Conservation (phyloP, 2,329 filamentous ascomycete genomes). For the Knufia petricola region DNA sequence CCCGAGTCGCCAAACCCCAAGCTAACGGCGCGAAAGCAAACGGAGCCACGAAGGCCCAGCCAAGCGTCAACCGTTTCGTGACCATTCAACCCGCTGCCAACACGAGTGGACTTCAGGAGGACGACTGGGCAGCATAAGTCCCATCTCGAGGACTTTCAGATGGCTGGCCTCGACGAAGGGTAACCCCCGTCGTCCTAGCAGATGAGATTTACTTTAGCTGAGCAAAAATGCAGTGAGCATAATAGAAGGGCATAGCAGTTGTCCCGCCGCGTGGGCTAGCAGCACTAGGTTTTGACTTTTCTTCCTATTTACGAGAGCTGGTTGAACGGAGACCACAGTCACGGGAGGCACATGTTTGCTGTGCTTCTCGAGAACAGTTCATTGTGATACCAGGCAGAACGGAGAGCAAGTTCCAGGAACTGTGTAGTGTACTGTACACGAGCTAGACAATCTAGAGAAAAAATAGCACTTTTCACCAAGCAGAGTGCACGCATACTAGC, state of each 20-base stretch:
- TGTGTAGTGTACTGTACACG: not conserved
- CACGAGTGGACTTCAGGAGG: conserved; percentile 15
- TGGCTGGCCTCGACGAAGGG: no score
- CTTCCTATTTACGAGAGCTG: not conserved
- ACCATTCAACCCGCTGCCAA: conserved; percentile 13
- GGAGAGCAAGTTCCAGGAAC: not conserved
- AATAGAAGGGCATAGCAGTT: no score
- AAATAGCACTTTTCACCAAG: no score
- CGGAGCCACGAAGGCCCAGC: conserved; percentile 9
- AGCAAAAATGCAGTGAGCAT: no score
- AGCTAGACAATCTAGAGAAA: not conserved
- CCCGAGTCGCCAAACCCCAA: conserved; percentile 1
- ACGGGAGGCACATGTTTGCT: not conserved
- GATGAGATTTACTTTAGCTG: no score
- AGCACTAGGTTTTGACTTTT: not conserved
- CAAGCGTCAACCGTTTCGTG: conserved; percentile 18
- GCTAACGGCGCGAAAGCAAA: conserved; percentile 15
- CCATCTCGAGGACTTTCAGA: not conserved
- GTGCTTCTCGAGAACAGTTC: not conserved
- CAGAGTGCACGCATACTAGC: no score
- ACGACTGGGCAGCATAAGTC: conserved; percentile 20
- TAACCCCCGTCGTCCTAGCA: no score
- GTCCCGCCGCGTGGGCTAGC: not conserved
- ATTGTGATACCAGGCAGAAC: not conserved
- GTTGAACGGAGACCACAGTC: not conserved